These are phyloP conservation scores for Trichosporon ovoides DNA, from an alignment of 1,284 basidiomycete species.

Conservation along the genomic window DNA sequence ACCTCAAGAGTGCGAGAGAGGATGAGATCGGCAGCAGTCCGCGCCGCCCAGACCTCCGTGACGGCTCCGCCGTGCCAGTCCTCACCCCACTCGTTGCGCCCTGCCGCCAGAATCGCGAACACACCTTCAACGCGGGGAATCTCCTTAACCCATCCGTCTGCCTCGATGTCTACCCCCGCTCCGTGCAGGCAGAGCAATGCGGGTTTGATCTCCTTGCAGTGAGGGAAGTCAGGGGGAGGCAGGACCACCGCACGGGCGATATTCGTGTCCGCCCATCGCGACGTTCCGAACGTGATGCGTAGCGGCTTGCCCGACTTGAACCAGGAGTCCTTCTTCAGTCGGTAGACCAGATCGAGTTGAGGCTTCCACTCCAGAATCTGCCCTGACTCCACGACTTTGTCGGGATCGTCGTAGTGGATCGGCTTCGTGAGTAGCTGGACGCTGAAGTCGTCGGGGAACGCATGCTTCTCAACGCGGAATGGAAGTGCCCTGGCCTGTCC, in stretches of 20 bases:
- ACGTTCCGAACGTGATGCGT: not conserved
- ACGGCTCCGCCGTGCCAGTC: conserved; percentile 47
- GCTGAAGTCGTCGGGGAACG: not conserved
- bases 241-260: not conserved
- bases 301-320: not conserved
- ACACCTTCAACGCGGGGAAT: conserved; percentile 24
- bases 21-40: conserved; percentile 22
- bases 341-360: not conserved
- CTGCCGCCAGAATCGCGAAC: conserved; percentile 44
- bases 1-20: not conserved
- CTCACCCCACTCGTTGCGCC: conserved; percentile 47
- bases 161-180: conserved; percentile 38
- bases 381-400: not conserved
- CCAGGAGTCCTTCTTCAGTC: not conserved
- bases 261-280: not conserved
- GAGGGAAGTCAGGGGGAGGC: not conserved
- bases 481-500: not conserved
- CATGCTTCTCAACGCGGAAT: not conserved
- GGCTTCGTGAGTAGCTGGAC: not conserved
- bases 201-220: conserved; percentile 11
- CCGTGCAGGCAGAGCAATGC: conserved; percentile 44
- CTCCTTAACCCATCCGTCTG: conserved; percentile 24
- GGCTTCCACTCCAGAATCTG: not conserved
- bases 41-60: conserved; percentile 36
- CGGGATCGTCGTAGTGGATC: not conserved